Evolutionary conservation across 176 grass and related monocot species (phyloP).

Genomic region (Thalia dealbata): DNA sequence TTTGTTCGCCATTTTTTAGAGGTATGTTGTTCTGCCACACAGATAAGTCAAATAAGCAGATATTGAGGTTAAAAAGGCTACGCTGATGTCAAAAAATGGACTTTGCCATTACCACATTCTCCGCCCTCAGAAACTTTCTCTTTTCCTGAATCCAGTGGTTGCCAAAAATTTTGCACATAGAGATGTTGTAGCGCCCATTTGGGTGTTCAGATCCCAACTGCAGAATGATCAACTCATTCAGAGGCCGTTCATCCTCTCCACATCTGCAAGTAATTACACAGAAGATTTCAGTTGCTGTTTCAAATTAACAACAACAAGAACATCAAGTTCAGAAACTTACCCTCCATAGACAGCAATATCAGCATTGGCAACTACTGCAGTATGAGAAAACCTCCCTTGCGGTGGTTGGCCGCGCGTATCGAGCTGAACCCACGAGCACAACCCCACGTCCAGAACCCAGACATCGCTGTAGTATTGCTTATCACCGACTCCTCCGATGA

Average conservation of each 20-base stretch:
- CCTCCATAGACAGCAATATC: conserved; percentile 94
- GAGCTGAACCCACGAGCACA: conserved; percentile 56
- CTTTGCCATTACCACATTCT: conserved; percentile 28
- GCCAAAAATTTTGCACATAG: conserved; percentile 92
- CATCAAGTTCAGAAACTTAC: conserved; percentile 29
- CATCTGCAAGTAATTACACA: conserved; percentile 37
- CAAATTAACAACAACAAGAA: neutral
- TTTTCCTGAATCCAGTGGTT: conserved; percentile 89
- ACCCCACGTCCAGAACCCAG: conserved; percentile 74
- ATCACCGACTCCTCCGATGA: conserved; percentile 90
- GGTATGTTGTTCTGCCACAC: conserved; percentile 30
- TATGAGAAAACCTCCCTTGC: conserved; percentile 89
- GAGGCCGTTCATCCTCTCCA: conserved; percentile 76
- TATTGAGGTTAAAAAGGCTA: neutral
- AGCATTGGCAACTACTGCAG: conserved; percentile 48
- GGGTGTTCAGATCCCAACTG: conserved; percentile 90
- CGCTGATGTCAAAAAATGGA: neutral
- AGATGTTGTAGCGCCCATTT: conserved; percentile 82
- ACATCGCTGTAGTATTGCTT: conserved; percentile 95
- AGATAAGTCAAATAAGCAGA: neutral
- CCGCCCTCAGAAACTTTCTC: conserved; percentile 51
- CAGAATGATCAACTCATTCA: conserved; percentile 85
- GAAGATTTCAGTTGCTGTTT: neutral
- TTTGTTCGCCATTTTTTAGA: conserved; percentile 29
- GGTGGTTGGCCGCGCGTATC: conserved; percentile 77